Base-by-base conservation (phyloP, 2,329 filamentous ascomycete species). In the Scedosporium dehoogii region DNA sequence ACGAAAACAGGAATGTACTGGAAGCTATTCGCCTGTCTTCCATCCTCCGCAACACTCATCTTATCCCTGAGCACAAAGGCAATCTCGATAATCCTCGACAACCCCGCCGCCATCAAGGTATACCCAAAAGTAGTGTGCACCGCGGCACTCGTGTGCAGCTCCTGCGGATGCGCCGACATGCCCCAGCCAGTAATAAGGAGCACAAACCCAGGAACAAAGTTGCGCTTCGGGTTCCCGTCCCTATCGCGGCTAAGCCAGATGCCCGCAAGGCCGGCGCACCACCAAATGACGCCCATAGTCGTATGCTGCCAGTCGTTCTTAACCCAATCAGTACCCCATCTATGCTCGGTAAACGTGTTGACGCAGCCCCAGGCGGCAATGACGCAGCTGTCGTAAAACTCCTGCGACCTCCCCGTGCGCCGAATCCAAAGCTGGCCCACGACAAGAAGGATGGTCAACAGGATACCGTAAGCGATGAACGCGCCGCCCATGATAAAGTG, bases 241-340 rank as follows among this genome's bases (percentile, higher is more conserved):
- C 91, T 85, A 71, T 88, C 91, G 65, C 85, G 84, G 73, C 91
- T 96, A 46, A 99, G 80, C 94, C 93, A 99, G 60, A 99, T 83
- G 51, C 94, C 94, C 10, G 93, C 83, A 33, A 99, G 78, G 25
- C 94, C 94, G 6, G 94, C 93, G 69, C 87, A 90, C 93, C 93
- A 99, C 94, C 94, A 99, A 60, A 99, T 86, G 65, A 99, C 85
- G n/a, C 94, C 94, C 93, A 99, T 97, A n/a, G 90, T 91, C 0
- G 94, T 99, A 74, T 99, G 94, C 74, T 99, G 93, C 77, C 96
- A 85, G 73, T 99, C 94, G 71, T 97, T 97, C 74, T 85, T 86
- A 60, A 89, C 91, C 94, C 94, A 99, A 0, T 85, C 82, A 1
- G 81, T 81, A 62, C 94, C 94, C 94, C 94, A 99, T 60, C 89